These are phyloP conservation scores for Ilyonectria sp. DNA, from an alignment of 2,329 filamentous ascomycete species.

Conservation along the genomic window DNA sequence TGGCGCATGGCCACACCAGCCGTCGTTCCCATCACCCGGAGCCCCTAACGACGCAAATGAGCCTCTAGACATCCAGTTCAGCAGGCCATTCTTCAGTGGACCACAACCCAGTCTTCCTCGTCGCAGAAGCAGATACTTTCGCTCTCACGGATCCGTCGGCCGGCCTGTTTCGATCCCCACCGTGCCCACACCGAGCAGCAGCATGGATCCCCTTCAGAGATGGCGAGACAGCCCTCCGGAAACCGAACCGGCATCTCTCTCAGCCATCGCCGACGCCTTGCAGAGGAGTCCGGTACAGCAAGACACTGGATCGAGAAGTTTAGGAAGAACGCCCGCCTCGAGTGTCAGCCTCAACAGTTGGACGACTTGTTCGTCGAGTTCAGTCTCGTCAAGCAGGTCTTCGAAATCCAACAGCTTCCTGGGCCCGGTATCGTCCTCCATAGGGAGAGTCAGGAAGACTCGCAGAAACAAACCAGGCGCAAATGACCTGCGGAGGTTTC, in stretches of 20 bases:
- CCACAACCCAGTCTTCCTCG: neutral
- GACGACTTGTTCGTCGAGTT: neutral
- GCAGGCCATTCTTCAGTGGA: neutral
- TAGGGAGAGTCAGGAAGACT: neutral
- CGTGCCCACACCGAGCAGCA: neutral
- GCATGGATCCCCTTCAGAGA: slow-evolving; percentile 17
- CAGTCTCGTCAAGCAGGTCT: slow-evolving; percentile 3
- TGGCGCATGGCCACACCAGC: neutral
- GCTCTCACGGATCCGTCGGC: neutral
- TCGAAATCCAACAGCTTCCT: neutral
- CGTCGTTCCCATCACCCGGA: neutral
- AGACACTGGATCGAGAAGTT: neutral
- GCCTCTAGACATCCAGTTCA: neutral
- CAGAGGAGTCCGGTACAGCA: neutral
- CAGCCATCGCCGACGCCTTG: slow-evolving; percentile 16
- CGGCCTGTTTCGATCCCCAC: neutral
- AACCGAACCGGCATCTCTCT: slow-evolving; percentile 13
- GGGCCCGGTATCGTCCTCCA: neutral
- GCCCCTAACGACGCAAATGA: neutral
- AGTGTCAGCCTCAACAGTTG: slow-evolving; percentile 4
- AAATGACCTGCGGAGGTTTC: neutral
- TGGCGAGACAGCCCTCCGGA: slow-evolving; percentile 21
- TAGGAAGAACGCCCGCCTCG: neutral
- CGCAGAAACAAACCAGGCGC: neutral
- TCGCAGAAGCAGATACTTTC: slow-evolving; percentile 7